A percentile compares a stretch with the other conserved stretches of the same genome.
Conservation (phyloP, 495 filamentous ascomycete species). For the Penicillium daleae region DNA sequence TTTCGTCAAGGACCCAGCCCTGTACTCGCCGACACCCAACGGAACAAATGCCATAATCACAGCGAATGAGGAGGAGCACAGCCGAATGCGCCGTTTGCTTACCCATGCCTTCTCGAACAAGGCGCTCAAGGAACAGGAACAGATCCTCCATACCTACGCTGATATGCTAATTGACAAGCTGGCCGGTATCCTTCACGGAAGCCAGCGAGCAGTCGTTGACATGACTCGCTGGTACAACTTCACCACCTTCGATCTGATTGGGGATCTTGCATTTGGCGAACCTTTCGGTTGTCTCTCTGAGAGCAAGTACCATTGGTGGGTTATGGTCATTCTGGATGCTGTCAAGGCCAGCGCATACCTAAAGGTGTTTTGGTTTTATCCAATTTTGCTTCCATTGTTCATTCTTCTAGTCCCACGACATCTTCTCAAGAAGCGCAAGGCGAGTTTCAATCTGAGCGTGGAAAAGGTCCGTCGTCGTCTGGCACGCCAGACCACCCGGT, state of each 20-base stretch:
- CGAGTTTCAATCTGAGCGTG: neutral
- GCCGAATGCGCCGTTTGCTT: conserved; percentile 44
- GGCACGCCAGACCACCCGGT: neutral
- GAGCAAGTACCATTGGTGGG: conserved; percentile 18
- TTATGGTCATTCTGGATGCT: neutral
- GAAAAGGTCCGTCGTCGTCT: neutral
- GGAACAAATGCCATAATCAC: conserved; percentile 25
- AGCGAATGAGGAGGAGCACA: conserved; percentile 32
- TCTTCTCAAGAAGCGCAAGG: neutral
- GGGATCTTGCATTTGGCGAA: conserved; percentile 58
- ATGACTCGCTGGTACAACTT: conserved; percentile 5
- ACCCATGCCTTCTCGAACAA: conserved; percentile 55
- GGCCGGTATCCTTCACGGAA: neutral
- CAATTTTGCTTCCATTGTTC: neutral
- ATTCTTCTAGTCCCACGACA: neutral
- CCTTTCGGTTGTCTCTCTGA: conserved; percentile 49
- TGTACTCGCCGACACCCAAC: conserved; percentile 33
- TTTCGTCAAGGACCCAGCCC: conserved; percentile 40
- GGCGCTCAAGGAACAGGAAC: conserved; percentile 48
- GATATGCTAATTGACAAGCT: conserved; percentile 27
- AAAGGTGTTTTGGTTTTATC: conserved; percentile 1
- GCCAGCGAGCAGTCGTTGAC: neutral
- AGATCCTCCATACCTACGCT: conserved; percentile 23
- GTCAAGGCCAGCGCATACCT: conserved; percentile 1
- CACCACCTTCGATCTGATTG: conserved; percentile 62